Evolutionary conservation across 148 eudicot species (phyloP).

Genomic region (Tetragonia tetragonoides): DNA sequence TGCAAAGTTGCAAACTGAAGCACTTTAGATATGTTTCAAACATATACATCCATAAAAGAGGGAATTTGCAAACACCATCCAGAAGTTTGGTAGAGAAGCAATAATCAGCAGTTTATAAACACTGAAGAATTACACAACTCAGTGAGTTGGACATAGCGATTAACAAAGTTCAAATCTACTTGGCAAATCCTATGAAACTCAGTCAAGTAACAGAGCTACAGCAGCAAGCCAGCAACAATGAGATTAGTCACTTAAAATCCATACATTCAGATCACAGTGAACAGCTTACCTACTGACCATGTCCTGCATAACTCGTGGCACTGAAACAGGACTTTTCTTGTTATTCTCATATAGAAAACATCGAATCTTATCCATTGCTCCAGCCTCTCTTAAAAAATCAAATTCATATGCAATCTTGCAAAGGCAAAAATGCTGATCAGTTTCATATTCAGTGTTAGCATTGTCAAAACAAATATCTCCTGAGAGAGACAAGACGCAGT

Average conservation of each 20-base stretch:
- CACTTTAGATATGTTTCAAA: background rate
- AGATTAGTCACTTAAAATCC: too few species aligned
- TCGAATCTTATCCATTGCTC: conserved; percentile 83
- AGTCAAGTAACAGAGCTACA: background rate
- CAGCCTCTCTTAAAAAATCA: conserved; percentile 81
- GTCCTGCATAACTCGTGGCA: conserved; percentile 66
- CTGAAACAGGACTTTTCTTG: conserved; percentile 71
- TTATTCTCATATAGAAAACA: conserved; percentile 59
- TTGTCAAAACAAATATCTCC: background rate
- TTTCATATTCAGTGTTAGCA: background rate
- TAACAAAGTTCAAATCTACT: background rate
- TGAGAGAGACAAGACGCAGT: background rate
- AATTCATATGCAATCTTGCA: conserved; percentile 81
- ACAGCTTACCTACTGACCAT: conserved; percentile 65
- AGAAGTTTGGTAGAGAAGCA: background rate
- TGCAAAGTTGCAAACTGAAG: background rate
- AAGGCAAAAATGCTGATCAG: conserved; percentile 16
- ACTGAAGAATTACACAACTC: background rate
- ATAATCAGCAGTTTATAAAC: background rate
- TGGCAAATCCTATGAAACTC: background rate
- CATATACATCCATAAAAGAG: background rate
- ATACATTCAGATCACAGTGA: background rate
- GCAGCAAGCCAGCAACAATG: too few species aligned
- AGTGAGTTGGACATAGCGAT: background rate
- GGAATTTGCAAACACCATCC: background rate